These are phyloP conservation scores for Arctium minus DNA, from an alignment of 129 eudicot species.

Conservation along the genomic window DNA sequence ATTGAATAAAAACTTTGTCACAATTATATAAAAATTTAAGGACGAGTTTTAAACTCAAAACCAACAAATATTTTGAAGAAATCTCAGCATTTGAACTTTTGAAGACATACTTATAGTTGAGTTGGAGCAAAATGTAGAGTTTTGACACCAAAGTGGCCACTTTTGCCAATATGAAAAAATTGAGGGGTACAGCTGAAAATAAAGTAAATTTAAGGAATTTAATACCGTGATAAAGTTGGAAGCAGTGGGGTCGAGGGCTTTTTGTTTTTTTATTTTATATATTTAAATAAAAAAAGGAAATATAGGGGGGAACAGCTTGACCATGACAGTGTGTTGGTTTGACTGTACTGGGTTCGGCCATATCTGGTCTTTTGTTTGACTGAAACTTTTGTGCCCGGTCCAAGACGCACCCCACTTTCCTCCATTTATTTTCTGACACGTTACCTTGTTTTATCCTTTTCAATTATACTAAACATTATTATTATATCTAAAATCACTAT, in stretches of 20 bases:
- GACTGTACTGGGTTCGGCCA: constrained; percentile 32
- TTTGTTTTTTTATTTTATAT: neutral
- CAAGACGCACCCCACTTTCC: constrained; percentile 31
- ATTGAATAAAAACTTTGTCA: neutral
- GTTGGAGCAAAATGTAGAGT: neutral
- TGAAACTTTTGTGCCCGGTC: constrained; percentile 26
- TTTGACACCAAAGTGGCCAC: neutral
- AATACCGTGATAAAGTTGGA: constrained; percentile 10
- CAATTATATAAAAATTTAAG: neutral
- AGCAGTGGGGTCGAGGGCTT: constrained; percentile 18
- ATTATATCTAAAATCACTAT: too few relatives aligned
- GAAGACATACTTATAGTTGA: neutral
- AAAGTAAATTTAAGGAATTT: neutral
- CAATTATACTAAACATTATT: neutral
- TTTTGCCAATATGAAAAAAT: neutral
- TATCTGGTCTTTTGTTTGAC: constrained; percentile 37
- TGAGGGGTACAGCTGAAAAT: neutral
- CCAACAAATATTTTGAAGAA: neutral
- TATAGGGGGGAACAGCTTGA: constrained; percentile 28
- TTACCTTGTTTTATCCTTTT: constrained; percentile 16
- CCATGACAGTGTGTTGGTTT: constrained; percentile 44
- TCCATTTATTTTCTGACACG: constrained; percentile 25
- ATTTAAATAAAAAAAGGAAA: neutral
- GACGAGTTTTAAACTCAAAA: neutral
- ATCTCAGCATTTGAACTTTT: neutral